These are phyloP conservation scores for Rutidosis leptorrhynchoides DNA, from an alignment of 129 eudicot species.

Conservation along the genomic window DNA sequence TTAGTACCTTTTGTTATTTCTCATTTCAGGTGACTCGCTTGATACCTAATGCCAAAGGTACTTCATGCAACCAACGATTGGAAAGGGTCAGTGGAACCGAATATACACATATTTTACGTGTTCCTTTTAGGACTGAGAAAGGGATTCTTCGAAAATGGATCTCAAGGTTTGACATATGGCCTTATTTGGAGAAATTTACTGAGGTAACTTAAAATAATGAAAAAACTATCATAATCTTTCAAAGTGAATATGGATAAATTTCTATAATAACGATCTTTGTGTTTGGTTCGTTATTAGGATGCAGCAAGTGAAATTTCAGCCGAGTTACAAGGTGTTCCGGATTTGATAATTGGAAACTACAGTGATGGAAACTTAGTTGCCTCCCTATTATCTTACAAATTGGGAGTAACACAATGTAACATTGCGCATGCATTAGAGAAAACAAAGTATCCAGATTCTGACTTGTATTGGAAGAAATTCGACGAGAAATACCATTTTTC, in stretches of 20 bases:
- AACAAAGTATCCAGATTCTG: constrained; percentile 96
- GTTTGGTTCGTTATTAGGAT: constrained; percentile 49
- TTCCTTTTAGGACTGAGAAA: constrained; percentile 77
- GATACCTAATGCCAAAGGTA: constrained; percentile 95
- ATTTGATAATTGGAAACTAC: constrained; percentile 89
- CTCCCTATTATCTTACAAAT: constrained; percentile 66
- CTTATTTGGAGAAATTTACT: constrained; percentile 76
- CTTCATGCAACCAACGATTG: constrained; percentile 91
- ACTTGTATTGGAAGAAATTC: constrained; percentile 75
- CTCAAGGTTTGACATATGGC: constrained; percentile 97
- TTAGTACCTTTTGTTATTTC: background rate
- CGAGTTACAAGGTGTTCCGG: constrained; percentile 76
- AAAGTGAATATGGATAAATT: background rate
- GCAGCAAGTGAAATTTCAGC: constrained; percentile 79
- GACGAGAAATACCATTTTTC: constrained; percentile 97
- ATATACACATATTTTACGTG: constrained; percentile 67
- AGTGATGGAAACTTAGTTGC: constrained; percentile 98
- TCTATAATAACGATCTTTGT: background rate
- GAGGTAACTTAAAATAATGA: constrained; percentile 43
- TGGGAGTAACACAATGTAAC: constrained; percentile 96
- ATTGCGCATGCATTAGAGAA: constrained; percentile 98
- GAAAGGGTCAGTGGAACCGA: constrained; percentile 82
- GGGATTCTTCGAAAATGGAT: constrained; percentile 94
- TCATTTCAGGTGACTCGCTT: constrained; percentile 67
- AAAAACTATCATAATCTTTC: background rate